A percentile compares a stretch with the other conserved stretches of the same genome.
These are phyloP conservation scores for Euclidium syriacum DNA, from an alignment of 345 rosid genomes.

Conservation along the genomic window DNA sequence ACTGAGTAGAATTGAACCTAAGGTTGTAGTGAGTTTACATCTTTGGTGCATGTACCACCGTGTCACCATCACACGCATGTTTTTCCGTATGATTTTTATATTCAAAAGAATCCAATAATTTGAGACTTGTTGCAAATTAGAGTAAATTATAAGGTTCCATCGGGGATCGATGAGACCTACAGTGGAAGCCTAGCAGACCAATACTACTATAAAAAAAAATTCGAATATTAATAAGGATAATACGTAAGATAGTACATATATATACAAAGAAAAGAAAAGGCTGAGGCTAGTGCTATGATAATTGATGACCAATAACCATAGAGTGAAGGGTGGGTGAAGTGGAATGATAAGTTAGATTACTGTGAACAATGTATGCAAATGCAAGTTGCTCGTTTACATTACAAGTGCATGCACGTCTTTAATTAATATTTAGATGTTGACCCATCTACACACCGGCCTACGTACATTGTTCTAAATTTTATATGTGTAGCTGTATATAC, in stretches of 20 bases:
- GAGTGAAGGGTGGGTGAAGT: conserved; percentile 21
- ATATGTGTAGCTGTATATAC: background rate
- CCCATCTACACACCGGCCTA: conserved; percentile 31
- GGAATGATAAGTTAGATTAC: conserved; percentile 31
- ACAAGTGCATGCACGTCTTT: conserved; percentile 31
- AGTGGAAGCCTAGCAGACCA: background rate
- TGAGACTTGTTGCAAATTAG: background rate
- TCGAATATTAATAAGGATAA: background rate
- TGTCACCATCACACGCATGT: too few relatives aligned
- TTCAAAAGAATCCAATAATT: background rate
- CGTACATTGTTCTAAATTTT: background rate
- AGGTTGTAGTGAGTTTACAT: too few relatives aligned
- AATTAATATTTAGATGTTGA: too few relatives aligned
- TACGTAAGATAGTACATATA: background rate
- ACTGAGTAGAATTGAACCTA: too few relatives aligned
- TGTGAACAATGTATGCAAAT: conserved; percentile 8
- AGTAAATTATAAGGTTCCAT: background rate
- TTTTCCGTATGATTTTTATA: too few relatives aligned
- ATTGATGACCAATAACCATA: conserved; percentile 18
- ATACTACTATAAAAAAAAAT: background rate
- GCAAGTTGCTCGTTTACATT: conserved; percentile 23
- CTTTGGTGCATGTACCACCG: too few relatives aligned
- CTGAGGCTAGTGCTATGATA: too few relatives aligned
- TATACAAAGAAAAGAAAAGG: background rate
- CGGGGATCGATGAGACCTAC: background rate